These are phyloP conservation scores for Fraxinus sp. DNA, from an alignment of 305 asterid genomes.

Conservation along the genomic window DNA sequence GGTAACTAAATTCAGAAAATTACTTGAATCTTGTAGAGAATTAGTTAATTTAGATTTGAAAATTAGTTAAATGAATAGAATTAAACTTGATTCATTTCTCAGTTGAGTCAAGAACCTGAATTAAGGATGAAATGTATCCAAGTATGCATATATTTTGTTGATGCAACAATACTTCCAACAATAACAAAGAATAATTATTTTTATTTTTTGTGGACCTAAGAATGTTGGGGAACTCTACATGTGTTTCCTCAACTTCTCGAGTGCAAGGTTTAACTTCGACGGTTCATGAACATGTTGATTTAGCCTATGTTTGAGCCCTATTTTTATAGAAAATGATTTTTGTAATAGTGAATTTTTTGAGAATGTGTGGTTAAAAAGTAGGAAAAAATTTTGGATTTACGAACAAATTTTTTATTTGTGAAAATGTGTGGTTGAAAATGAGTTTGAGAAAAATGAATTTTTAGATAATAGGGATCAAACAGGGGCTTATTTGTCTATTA, in stretches of 20 bases:
- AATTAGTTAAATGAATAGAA: background rate
- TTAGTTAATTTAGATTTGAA: background rate
- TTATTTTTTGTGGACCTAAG: background rate
- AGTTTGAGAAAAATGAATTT: no score
- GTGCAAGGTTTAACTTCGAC: background rate
- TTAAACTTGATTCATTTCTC: background rate
- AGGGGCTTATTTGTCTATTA: no score
- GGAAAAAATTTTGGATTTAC: no score
- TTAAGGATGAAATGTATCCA: background rate
- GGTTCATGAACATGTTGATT: background rate
- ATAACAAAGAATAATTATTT: background rate
- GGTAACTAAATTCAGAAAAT: background rate
- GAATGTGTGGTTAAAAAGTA: background rate
- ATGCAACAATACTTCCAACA: background rate
- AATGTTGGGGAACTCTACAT: background rate
- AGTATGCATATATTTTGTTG: background rate
- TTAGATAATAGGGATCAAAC: background rate
- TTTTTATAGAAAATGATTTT: background rate
- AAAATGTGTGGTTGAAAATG: background rate
- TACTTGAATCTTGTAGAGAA: background rate
- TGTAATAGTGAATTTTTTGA: background rate
- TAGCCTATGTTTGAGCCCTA: background rate
- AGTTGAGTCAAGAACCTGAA: background rate
- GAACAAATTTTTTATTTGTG: background rate
- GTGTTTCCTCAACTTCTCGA: background rate